phyloP scores from a whole-genome alignment of 495 filamentous ascomycete genomes.

The Rhypophila decipiens region DNA sequence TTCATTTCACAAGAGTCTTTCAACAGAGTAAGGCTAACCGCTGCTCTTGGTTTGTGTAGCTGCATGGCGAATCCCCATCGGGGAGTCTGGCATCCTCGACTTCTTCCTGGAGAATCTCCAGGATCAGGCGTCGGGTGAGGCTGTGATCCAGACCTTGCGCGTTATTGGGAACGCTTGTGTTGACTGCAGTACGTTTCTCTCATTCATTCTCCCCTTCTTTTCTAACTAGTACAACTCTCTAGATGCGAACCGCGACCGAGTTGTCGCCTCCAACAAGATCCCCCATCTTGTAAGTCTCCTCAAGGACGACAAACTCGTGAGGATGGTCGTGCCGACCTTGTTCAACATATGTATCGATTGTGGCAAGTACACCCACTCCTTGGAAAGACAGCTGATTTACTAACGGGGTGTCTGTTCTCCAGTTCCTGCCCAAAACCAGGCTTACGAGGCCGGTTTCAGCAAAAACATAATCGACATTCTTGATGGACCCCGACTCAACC shows the following conservation, averaged over 20 bases:
- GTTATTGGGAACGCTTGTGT: constrained; percentile 77
- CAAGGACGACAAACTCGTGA: constrained; percentile 39
- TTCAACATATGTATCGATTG: constrained; percentile 72
- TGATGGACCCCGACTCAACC: constrained; percentile 23
- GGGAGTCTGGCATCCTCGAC: constrained; percentile 59
- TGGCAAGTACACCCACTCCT: constrained; percentile 38
- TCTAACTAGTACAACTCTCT: too few species aligned
- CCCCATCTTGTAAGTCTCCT: constrained; percentile 49
- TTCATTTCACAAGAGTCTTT: not conserved
- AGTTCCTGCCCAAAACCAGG: constrained; percentile 51
- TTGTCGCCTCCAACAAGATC: constrained; percentile 54
- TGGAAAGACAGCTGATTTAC: constrained; percentile 1
- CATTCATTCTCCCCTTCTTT: too few species aligned
- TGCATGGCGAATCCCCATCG: constrained; percentile 56
- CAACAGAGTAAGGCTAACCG: not conserved
- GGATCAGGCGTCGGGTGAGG: constrained; percentile 25
- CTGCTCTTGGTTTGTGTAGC: constrained; percentile 7
- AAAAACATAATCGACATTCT: constrained; percentile 33
- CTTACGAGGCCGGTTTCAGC: constrained; percentile 36
- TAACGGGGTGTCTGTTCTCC: constrained; percentile 12
- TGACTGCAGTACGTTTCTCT: constrained; percentile 55
- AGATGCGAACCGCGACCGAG: constrained; percentile 69
- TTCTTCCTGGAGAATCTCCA: constrained; percentile 56
- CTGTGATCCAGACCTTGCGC: constrained; percentile 53
- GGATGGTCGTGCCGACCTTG: constrained; percentile 60